Evolutionary conservation across 2,329 filamentous ascomycete genomes (phyloP), one percentile per base, ranked within the genome.

Genomic region (Botrytis fragariae): DNA sequence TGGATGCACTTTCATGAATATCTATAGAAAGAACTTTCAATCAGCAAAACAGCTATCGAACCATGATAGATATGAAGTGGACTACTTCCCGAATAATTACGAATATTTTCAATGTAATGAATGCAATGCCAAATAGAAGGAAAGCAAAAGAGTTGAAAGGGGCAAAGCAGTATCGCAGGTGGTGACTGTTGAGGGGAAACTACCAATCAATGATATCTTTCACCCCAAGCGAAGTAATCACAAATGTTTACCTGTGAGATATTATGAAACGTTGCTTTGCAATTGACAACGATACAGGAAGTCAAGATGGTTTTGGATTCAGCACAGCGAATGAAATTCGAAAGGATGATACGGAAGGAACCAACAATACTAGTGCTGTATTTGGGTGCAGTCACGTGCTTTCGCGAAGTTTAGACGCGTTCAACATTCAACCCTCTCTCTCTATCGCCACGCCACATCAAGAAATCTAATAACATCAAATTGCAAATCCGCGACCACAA

Each of bases 391-490:
- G 16, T 42, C 37, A 42, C 65, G 65, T 65, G 42, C 7, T 65
- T 48, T 48, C 62, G 42, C 62, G 42, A 25, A n/a, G 14, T n/a
- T 62, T 63, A 8, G 44, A 62, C 62, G 62, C 64, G 64, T 65
- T 22, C 10, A 32, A 42, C 20, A 7, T 18, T 42, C n/a, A 32
- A 44, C 25, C 25, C 12, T 57, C 25, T 18, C 37, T 68, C 18
- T 29, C 25, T 35, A 68, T 65, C 48, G 37, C 65, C 65, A 57
- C 48, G 20, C 65, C 65, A 68, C 48, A 68, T 68, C 37, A 57
- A 32, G 37, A 68, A 44, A 32, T 42, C 25, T 25, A 57, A 18
- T 29, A 22, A 25, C n/a, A 68, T 57, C 48, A 68, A 68, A 68
- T 16, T 35, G 8, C 64, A 37, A 54, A 68, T 32, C 9, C 35